phyloP scores from a whole-genome alignment of 2,329 filamentous ascomycete genomes.

The Orbilia quercus region DNA sequence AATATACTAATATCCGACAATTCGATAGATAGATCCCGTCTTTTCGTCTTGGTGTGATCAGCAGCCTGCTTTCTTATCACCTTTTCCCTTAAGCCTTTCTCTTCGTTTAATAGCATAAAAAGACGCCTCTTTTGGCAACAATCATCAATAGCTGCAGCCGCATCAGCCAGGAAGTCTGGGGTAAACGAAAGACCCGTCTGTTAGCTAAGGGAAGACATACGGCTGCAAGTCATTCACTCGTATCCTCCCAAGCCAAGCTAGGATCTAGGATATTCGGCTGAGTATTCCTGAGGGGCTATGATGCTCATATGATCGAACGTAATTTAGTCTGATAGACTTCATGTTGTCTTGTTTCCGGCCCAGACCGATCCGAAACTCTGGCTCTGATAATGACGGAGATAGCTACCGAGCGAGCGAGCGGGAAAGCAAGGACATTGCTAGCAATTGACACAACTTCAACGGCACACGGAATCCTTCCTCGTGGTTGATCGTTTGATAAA shows the following conservation, averaged over 20 bases:
- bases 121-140: slow-evolving; percentile 9
- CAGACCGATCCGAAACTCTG: slow-evolving; percentile 26
- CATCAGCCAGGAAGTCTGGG: slow-evolving; percentile 45
- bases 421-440: slow-evolving; percentile 35
- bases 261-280: slow-evolving; percentile 44
- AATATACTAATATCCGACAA: slow-evolving; percentile 44
- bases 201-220: background rate
- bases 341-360: background rate
- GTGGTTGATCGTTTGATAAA: slow-evolving; percentile 6
- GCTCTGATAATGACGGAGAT: slow-evolving; percentile 10
- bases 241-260: slow-evolving; percentile 12
- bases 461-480: slow-evolving; percentile 21
- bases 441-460: slow-evolving; percentile 30
- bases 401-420: slow-evolving; percentile 21
- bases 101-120: slow-evolving; percentile 35
- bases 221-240: slow-evolving; percentile 56
- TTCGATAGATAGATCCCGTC: slow-evolving; percentile 2
- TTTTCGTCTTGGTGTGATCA: slow-evolving; percentile 4
- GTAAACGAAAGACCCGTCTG: slow-evolving; percentile 29
- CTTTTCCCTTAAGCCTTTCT: slow-evolving; percentile 1
- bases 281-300: background rate
- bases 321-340: background rate
- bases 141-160: slow-evolving; percentile 16
- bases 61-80: background rate
- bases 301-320: slow-evolving; percentile 3